Evolutionary conservation across 345 rosid species (phyloP).

Genomic region (Brassica rapa): DNA sequence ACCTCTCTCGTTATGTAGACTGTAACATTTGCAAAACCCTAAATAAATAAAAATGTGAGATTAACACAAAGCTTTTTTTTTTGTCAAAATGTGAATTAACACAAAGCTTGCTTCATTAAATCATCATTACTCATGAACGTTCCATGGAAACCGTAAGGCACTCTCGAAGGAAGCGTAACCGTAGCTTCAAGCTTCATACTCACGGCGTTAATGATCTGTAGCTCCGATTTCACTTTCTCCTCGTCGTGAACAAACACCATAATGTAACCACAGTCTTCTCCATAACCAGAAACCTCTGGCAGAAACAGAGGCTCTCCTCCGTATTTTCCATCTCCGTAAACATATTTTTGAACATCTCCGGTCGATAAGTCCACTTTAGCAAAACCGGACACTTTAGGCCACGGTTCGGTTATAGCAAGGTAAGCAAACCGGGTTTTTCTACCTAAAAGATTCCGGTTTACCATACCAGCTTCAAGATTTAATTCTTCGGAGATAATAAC

Average conservation of each 20-base stretch:
- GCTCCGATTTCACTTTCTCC: conserved; percentile 63
- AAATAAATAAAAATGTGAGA: not conserved
- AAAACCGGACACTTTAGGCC: conserved; percentile 90
- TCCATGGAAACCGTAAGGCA: conserved; percentile 88
- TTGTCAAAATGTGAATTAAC: not conserved
- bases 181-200: conserved; percentile 60
- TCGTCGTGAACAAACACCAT: conserved; percentile 74
- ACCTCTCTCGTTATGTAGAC: not conserved
- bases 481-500: conserved; percentile 53
- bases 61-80: conserved; percentile 36
- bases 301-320: conserved; percentile 83
- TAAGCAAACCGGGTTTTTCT: conserved; percentile 67
- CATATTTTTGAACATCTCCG: conserved; percentile 53
- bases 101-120: conserved; percentile 51
- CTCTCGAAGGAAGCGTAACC: conserved; percentile 71
- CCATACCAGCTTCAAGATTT: conserved; percentile 89
- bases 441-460: conserved; percentile 68
- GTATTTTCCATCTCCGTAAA: conserved; percentile 57
- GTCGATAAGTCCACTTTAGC: conserved; percentile 70
- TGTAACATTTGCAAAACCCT: not conserved
- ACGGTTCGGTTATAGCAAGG: conserved; percentile 75
- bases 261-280: conserved; percentile 57
- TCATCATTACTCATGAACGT: conserved; percentile 60
- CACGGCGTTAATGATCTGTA: conserved; percentile 60
- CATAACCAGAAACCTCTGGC: conserved; percentile 38